A percentile compares a stretch with the other conserved stretches of the same genome.
Conservation (phyloP, 2,329 filamentous ascomycete genomes). For the Trichoderma gracile region DNA sequence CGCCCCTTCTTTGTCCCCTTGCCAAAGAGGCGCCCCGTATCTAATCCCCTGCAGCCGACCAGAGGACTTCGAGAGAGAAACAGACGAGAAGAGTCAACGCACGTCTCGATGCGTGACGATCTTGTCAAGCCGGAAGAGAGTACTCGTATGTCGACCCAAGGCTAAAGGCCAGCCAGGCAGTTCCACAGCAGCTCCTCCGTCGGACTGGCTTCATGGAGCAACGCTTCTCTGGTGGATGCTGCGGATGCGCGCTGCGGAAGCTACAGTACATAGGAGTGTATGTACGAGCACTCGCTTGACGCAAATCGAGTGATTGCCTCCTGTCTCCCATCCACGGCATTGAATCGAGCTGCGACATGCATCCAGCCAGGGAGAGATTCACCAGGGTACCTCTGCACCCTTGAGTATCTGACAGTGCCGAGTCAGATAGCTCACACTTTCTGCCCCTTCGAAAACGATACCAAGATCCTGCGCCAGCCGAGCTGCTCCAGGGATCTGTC, state of each 20-base stretch:
- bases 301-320: neutral
- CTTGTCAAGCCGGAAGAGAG: conserved; percentile 17
- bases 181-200: conserved; percentile 1
- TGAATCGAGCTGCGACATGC: neutral
- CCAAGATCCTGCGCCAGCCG: conserved; percentile 17
- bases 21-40: neutral
- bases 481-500: conserved; percentile 7
- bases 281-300: too few species aligned
- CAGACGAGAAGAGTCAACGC: neutral
- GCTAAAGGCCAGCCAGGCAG: neutral
- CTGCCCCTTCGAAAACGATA: neutral
- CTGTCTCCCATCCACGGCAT: neutral
- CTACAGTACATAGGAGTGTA: too few species aligned
- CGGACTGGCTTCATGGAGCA: neutral
- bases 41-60: neutral
- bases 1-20: too few species aligned
- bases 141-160: neutral
- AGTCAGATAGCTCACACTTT: too few species aligned
- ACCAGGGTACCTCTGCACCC: neutral
- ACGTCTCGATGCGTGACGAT: neutral
- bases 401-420: too few species aligned
- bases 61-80: neutral
- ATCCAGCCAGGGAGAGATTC: neutral
- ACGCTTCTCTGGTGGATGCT: neutral
- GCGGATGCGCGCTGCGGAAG: neutral